These are phyloP conservation scores for Colletotrichum higginsianum DNA, from an alignment of 2,329 filamentous ascomycete genomes.

Conservation along the genomic window DNA sequence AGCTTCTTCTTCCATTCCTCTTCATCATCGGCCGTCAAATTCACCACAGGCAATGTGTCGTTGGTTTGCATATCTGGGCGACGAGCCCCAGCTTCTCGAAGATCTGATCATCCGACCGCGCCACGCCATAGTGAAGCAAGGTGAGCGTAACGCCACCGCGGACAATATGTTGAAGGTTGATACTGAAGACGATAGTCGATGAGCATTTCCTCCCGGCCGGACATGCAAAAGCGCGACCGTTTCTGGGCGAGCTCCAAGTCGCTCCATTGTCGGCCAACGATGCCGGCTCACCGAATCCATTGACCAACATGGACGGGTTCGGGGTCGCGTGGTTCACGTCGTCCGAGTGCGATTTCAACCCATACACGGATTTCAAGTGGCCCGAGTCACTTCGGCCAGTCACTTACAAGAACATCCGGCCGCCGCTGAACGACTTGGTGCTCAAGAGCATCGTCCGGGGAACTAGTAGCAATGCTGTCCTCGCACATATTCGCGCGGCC, in stretches of 20 bases:
- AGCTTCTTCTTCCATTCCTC: not conserved
- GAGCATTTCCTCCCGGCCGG: constrained; percentile 31
- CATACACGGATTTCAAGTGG: not conserved
- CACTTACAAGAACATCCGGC: constrained; percentile 34
- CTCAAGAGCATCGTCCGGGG: constrained; percentile 32
- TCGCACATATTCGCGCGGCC: constrained; percentile 33
- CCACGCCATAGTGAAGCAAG: constrained; percentile 36
- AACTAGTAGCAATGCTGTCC: constrained; percentile 27
- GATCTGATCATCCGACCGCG: constrained; percentile 31
- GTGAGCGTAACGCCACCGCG: not conserved
- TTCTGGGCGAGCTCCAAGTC: constrained; percentile 13
- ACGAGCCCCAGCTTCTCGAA: constrained; percentile 37
- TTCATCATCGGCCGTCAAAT: not conserved
- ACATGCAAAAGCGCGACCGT: constrained; percentile 12
- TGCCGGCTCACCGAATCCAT: constrained; percentile 26
- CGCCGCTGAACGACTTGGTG: constrained; percentile 35
- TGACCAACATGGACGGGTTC: constrained; percentile 38
- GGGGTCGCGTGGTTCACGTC: constrained; percentile 30
- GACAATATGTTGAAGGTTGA: not conserved
- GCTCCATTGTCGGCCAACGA: constrained; percentile 27
- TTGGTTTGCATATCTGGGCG: constrained; percentile 33
- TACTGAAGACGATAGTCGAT: constrained; percentile 14
- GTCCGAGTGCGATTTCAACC: constrained; percentile 26
- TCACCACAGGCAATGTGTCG: constrained; percentile 16
- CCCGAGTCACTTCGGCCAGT: constrained; percentile 23